Evolutionary conservation across 1,284 basidiomycete species (phyloP), one percentile per base, ranked within the genome.

Genomic region (Ganoderma sinense): DNA sequence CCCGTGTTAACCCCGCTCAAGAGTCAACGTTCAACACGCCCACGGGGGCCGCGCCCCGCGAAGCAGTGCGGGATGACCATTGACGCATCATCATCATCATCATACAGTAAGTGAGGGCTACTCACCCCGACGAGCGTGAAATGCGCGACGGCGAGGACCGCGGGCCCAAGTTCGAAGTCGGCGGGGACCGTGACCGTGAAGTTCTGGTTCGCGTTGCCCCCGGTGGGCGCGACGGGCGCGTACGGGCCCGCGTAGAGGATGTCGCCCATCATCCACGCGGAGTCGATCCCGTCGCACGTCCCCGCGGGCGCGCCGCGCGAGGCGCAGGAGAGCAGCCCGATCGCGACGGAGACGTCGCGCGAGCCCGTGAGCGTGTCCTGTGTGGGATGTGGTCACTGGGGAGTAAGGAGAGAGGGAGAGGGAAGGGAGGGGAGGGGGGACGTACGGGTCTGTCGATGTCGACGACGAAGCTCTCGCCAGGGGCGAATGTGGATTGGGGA

Each of bases 231-330:
- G 65, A 81, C 61, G 0, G 86, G 86, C n/a, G 79, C 70, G 75
- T 82, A 89, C 0, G 76, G 69, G 4, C 88, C 87, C 18, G 78
- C 78, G 75, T 86, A 88, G n/a, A 88, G 78, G 59, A 85, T 69
- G 4, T 62, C 73, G 0, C 86, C 86, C 18, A 89, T 70, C 5
- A 73, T 71, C 20, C 82, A 69, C 5, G 72, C 65, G 1, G 77
- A 73, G 61, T 81, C 66, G 11, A 72, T 48, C n/a, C 73, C 71
- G 81, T 84, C 4, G 78, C 70, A 40, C 66, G 65, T 68, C 48
- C 67, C 75, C 43, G 58, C 29, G 18, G 53, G 64, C 33, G 69
- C 68, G 70, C 60, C 55, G 26, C 58, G 62, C 51, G 51, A 53
- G 51, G 71, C 13, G 73, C 86, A 87, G 51, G 76, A 72, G 26